Base-by-base conservation (phyloP, 768 basidiomycete genomes). In the Boletus rubropictus region DNA sequence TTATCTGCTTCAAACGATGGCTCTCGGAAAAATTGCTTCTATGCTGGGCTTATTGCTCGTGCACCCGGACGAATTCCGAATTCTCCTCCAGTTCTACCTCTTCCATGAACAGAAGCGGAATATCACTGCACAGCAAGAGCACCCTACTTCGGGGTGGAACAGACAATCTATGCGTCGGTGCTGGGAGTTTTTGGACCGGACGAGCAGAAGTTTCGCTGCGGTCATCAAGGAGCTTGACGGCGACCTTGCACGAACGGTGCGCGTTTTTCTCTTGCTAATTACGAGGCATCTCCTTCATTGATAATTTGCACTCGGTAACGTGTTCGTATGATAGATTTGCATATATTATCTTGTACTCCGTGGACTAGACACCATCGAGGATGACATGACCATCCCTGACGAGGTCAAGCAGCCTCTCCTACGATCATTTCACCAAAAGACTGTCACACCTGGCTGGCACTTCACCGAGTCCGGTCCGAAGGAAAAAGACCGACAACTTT, bases 141-240 rank as follows among this genome's bases (percentile, higher is more conserved):
- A 87, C 55, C 71, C 76, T 0, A 82, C 84, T 17, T 88, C 91
- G 1, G 90, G 90, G 35, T 97, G 88, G 83, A 83, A 96, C 69
- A 74, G 95, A 46, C 61, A 77, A 32, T 72, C 80, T 8, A 99
- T 99, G 95, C 79, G 82, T 46, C 74, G 80, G 35, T 97, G 93
- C 61, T 97, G 93, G 94, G 72, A 78, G 7, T 84, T 92, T 57
- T 72, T 98, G 44, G 94, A 98, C 74, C 46, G 74, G 68, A 94
- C 93, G 4, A 91, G 89, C 55, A 70, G 95, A 56, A 89, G 85
- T 69, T 99, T 96, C 57, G 76, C 91, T 0, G 82, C 86, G 1
- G 95, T 99, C 52, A 91, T 97, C 60, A 97, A 95, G 68, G 89
- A 96, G 67, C 72, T 98, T 4, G 93, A 99, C 25, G 95, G 93